Evolutionary conservation across 164 flowering plant genomes (phyloP).

Genomic region (Tetracentron sinense): DNA sequence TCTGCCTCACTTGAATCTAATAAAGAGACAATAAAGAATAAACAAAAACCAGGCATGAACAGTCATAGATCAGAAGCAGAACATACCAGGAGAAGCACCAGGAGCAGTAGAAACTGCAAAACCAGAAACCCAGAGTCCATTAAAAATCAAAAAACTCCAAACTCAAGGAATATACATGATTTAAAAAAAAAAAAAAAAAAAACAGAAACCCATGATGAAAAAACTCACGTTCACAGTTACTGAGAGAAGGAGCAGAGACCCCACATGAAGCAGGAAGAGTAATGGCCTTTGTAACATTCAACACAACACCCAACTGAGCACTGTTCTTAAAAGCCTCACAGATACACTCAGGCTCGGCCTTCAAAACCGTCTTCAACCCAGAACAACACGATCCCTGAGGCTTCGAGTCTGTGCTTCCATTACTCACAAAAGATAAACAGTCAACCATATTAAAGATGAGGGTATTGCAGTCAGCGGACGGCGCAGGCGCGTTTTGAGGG

Average conservation of each 20-base stretch:
- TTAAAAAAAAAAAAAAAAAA: not conserved
- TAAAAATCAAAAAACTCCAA: not conserved
- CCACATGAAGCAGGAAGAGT: slow-evolving; percentile 62
- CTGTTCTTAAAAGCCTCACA: slow-evolving; percentile 56
- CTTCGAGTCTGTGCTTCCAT: slow-evolving; percentile 43
- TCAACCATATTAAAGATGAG: slow-evolving; percentile 52
- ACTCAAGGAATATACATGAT: not conserved
- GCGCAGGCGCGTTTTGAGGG: slow-evolving; percentile 31
- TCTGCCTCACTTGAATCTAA: too few species aligned
- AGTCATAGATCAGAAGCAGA: not conserved
- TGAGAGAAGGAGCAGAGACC: slow-evolving; percentile 46
- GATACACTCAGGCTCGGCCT: slow-evolving; percentile 47
- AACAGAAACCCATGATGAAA: not conserved
- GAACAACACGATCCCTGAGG: slow-evolving; percentile 61
- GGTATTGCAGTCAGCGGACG: slow-evolving; percentile 55
- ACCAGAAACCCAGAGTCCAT: not conserved
- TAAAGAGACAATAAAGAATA: not conserved
- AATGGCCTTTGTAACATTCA: slow-evolving; percentile 54
- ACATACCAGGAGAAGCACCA: slow-evolving; percentile 16
- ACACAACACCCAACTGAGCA: slow-evolving; percentile 46
- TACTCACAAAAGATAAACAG: slow-evolving; percentile 3
- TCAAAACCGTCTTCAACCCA: slow-evolving; percentile 26
- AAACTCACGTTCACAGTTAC: slow-evolving; percentile 49
- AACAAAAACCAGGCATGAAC: too few species aligned
- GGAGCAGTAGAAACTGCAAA: slow-evolving; percentile 6